These are phyloP conservation scores for Kickxella alabastrina DNA, from an alignment of 192 early-diverging fungal species.

Conservation along the genomic window DNA sequence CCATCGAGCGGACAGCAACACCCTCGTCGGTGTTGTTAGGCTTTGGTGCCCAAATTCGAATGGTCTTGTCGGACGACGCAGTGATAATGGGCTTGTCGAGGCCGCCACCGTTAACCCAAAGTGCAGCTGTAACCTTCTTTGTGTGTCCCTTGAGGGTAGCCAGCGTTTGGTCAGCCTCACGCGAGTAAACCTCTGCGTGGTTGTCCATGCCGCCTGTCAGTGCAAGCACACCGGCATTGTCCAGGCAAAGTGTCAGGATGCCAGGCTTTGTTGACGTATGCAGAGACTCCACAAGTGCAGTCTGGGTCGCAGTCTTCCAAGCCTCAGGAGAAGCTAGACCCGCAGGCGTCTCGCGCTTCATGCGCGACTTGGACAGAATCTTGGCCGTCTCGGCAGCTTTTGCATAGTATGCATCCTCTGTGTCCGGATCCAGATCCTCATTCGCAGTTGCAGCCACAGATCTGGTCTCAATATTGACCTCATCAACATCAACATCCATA, in stretches of 20 bases:
- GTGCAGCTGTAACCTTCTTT: slow-evolving; percentile 71
- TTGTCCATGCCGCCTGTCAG: slow-evolving; percentile 81
- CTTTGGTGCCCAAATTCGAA: slow-evolving; percentile 68
- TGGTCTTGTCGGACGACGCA: slow-evolving; percentile 74
- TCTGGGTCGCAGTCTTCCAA: slow-evolving; percentile 56
- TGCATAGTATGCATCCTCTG: slow-evolving; percentile 26
- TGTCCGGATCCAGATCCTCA: neutral
- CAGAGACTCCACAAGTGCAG: slow-evolving; percentile 56
- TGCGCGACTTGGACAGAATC: slow-evolving; percentile 62
- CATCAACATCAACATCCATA: slow-evolving; percentile 29
- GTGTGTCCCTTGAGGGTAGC: slow-evolving; percentile 77
- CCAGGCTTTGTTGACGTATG: slow-evolving; percentile 73
- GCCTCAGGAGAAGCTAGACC: slow-evolving; percentile 64
- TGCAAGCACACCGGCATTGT: slow-evolving; percentile 57
- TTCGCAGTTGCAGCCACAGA: neutral
- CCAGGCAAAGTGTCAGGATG: slow-evolving; percentile 58
- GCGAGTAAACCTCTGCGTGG: slow-evolving; percentile 69
- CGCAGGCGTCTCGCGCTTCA: slow-evolving; percentile 83
- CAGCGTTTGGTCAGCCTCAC: slow-evolving; percentile 59
- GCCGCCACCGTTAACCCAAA: slow-evolving; percentile 49
- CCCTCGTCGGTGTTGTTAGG: slow-evolving; percentile 42
- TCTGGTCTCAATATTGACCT: too few species aligned
- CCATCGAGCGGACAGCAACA: slow-evolving; percentile 7
- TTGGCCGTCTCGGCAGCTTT: slow-evolving; percentile 40
- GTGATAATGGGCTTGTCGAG: slow-evolving; percentile 60